These are phyloP conservation scores for Triadica sebifera DNA, from an alignment of 345 rosid species.

Conservation along the genomic window DNA sequence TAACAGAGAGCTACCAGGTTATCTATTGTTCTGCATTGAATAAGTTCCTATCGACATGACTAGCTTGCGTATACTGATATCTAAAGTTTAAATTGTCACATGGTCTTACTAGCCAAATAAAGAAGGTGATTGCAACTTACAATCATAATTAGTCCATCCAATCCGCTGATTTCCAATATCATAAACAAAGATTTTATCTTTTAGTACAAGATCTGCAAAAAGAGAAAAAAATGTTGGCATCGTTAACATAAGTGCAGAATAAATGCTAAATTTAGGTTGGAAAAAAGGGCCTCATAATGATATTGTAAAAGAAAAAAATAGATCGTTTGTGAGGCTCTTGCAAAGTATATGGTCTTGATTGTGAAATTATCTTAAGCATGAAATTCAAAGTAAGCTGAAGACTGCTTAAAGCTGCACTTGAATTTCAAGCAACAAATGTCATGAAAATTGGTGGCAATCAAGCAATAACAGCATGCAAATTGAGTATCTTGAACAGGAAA, in stretches of 20 bases:
- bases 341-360: background rate
- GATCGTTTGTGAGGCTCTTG: background rate
- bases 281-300: background rate
- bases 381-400: too few relatives aligned
- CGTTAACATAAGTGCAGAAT: background rate
- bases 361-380: too few relatives aligned
- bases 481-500: too few relatives aligned
- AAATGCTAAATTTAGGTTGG: too few relatives aligned
- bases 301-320: background rate
- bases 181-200: constrained; percentile 82
- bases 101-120: background rate
- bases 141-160: constrained; percentile 87
- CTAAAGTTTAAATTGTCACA: background rate
- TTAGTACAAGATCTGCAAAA: constrained; percentile 76
- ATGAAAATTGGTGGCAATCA: too few relatives aligned
- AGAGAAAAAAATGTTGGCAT: background rate
- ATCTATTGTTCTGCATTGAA: too few relatives aligned
- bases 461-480: too few relatives aligned
- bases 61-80: background rate
- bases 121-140: constrained; percentile 46
- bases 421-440: too few relatives aligned
- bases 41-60: background rate
- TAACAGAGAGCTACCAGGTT: too few relatives aligned
- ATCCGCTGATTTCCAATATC: constrained; percentile 76
- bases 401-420: too few relatives aligned